phyloP scores from a whole-genome alignment of 2,329 filamentous ascomycete genomes.

The Clonostachys rosea region DNA sequence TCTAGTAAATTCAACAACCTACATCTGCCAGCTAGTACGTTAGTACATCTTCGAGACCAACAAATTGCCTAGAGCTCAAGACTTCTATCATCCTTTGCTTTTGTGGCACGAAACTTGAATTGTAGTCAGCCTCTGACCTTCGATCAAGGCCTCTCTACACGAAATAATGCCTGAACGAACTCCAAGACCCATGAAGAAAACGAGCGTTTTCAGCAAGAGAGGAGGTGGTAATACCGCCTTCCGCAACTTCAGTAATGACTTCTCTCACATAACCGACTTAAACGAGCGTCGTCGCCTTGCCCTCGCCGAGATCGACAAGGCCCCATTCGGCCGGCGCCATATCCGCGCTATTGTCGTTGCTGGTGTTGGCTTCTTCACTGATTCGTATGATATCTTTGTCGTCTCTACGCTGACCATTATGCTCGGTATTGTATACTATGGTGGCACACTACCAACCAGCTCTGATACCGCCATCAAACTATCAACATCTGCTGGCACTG shows the following conservation, averaged over 20 bases:
- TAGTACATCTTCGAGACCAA: too few species aligned
- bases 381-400: slow-evolving; percentile 80
- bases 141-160: too few species aligned
- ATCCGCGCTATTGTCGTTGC: slow-evolving; percentile 73
- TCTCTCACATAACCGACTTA: slow-evolving; percentile 58
- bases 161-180: too few species aligned
- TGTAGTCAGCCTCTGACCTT: too few species aligned
- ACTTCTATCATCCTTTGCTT: too few species aligned
- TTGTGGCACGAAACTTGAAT: too few species aligned
- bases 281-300: slow-evolving; percentile 77
- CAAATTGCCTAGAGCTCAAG: too few species aligned
- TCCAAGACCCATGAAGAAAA: too few species aligned
- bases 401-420: slow-evolving; percentile 70
- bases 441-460: slow-evolving; percentile 55
- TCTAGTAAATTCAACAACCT: too few species aligned
- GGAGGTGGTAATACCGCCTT: slow-evolving; percentile 65
- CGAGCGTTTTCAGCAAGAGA: slow-evolving; percentile 32
- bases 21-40: too few species aligned
- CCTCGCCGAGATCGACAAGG: slow-evolving; percentile 77
- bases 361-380: slow-evolving; percentile 85
- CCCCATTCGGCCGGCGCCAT: slow-evolving; percentile 81
- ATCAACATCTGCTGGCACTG: slow-evolving; percentile 81
- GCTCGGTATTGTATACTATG: slow-evolving; percentile 74
- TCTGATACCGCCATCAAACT: slow-evolving; percentile 83
- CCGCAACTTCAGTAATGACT: slow-evolving; percentile 76